Conservation (phyloP, 2,329 filamentous ascomycete genomes). For the Colletotrichum camelliae region DNA sequence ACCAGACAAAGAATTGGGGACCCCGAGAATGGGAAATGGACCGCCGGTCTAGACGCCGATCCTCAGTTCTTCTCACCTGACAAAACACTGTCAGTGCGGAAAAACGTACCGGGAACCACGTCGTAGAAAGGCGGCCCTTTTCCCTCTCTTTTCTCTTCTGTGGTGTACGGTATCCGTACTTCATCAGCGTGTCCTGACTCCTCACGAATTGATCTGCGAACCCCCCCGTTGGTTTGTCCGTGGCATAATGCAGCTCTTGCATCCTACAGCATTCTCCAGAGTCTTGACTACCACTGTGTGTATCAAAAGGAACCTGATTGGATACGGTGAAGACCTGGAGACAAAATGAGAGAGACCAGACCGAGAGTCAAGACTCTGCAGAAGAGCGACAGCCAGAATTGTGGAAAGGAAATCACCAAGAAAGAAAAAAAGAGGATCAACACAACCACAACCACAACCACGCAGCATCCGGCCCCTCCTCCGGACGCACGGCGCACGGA, state of each 20-base stretch:
- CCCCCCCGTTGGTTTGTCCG: not conserved
- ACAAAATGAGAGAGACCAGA: not conserved
- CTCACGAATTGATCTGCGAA: not conserved
- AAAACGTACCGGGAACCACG: not conserved
- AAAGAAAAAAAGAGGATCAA: not conserved
- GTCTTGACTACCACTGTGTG: too few species aligned
- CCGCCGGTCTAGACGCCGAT: slow-evolving; percentile 14
- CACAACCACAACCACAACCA: not conserved
- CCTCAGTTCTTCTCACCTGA: slow-evolving; percentile 10
- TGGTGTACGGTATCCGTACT: not conserved
- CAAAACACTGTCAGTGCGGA: not conserved
- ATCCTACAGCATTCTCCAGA: not conserved
- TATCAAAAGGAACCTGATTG: not conserved
- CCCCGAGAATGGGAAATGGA: not conserved
- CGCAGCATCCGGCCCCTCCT: slow-evolving; percentile 14
- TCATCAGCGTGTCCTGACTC: not conserved
- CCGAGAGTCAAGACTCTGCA: not conserved
- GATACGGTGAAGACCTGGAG: not conserved
- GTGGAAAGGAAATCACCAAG: not conserved
- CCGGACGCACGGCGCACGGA: slow-evolving; percentile 9
- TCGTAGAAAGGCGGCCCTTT: not conserved
- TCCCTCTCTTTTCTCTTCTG: not conserved
- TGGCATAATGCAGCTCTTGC: not conserved
- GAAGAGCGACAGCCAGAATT: not conserved
- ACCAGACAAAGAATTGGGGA: not conserved